phyloP scores from a whole-genome alignment of 139 green algal genomes.

The Pseudopediastrum boryanum region DNA sequence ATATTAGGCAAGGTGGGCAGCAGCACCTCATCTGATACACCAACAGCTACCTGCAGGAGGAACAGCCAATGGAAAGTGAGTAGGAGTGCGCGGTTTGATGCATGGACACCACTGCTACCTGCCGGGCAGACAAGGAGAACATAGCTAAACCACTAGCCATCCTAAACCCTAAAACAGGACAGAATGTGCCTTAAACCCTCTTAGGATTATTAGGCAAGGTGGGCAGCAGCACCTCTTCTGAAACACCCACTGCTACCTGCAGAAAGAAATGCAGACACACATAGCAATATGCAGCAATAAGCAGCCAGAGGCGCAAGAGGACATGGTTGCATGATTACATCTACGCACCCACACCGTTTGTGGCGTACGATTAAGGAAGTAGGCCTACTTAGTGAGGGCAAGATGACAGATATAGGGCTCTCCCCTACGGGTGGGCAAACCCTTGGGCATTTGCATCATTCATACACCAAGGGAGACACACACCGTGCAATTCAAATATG shows the following conservation, averaged over 20 bases:
- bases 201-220: slow-evolving; percentile 44
- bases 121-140: background rate
- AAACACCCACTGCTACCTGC: slow-evolving; percentile 60
- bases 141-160: too few relatives aligned
- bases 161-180: too few relatives aligned
- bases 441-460: background rate
- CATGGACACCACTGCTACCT: background rate
- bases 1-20: slow-evolving; percentile 51
- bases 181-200: too few relatives aligned
- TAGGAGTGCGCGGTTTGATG: too few relatives aligned
- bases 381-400: background rate
- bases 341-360: too few relatives aligned
- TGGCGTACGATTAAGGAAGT: background rate
- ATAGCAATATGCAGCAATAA: slow-evolving; percentile 19
- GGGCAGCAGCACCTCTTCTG: slow-evolving; percentile 63
- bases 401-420: background rate
- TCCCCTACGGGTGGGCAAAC: background rate
- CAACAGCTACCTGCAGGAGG: slow-evolving; percentile 53
- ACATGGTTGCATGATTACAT: background rate
- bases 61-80: too few relatives aligned
- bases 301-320: background rate
- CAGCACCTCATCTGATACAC: slow-evolving; percentile 65
- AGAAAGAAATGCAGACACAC: too few relatives aligned
- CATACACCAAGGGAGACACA: background rate
- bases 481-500: too few relatives aligned